Conservation (phyloP, 441 rosid species). For the Erodium moschatum region DNA sequence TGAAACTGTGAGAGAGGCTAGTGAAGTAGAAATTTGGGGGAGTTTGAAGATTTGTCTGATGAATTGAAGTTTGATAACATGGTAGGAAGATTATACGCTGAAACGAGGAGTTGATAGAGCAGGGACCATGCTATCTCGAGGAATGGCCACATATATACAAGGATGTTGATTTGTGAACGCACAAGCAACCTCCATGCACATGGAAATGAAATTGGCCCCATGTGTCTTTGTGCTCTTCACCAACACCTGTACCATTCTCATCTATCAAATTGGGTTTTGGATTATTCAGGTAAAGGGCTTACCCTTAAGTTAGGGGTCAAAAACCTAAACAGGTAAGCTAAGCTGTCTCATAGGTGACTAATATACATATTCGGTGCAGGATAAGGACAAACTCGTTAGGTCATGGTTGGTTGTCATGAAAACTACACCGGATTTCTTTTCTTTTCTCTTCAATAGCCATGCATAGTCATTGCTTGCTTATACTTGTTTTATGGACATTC, state of each 20-base stretch:
- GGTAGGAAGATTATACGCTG: not conserved
- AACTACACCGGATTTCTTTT: not conserved
- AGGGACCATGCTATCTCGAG: not conserved
- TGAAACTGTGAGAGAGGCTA: not conserved
- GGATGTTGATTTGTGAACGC: slow-evolving; percentile 4
- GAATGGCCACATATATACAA: slow-evolving; percentile 1
- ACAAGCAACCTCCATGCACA: not conserved
- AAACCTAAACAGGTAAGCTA: not conserved
- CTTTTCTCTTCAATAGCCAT: not conserved
- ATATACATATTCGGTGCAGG: not conserved
- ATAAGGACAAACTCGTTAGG: not conserved
- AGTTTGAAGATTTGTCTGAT: not conserved
- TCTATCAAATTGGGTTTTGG: not conserved
- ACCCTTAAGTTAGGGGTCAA: not conserved
- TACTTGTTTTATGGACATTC: not conserved
- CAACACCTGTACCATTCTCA: not conserved
- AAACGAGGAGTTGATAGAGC: not conserved
- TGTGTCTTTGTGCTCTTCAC: no score
- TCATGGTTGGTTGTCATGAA: not conserved
- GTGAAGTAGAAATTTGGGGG: not conserved
- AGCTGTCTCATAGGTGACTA: not conserved
- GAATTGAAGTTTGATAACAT: not conserved
- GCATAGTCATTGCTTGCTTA: not conserved
- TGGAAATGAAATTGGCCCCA: not conserved
- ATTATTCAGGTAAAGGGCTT: not conserved